These are phyloP conservation scores for Mortierella sp. DNA, from an alignment of 371 early-diverging fungal species.

Conservation along the genomic window DNA sequence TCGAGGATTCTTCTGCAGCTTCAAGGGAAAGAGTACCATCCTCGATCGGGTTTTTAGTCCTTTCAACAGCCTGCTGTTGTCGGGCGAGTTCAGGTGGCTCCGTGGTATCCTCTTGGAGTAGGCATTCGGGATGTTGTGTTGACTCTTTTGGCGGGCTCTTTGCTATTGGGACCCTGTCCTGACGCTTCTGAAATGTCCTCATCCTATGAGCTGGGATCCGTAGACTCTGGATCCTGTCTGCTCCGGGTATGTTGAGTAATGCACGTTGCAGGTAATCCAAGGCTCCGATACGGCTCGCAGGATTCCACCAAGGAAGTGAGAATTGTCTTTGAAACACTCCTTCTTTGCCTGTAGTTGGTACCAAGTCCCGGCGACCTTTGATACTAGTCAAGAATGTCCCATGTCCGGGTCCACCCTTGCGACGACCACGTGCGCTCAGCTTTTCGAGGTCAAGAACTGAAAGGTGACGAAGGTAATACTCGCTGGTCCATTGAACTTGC, in stretches of 20 bases:
- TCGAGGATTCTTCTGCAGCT: conserved; percentile 8
- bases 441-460: conserved; percentile 24
- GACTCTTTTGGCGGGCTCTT: background rate
- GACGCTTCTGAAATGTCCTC: conserved; percentile 26
- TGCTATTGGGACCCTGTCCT: conserved; percentile 16
- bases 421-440: conserved; percentile 11
- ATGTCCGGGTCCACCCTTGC: background rate
- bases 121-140: background rate
- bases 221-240: conserved; percentile 22
- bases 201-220: conserved; percentile 37
- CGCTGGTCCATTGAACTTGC: conserved; percentile 18
- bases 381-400: background rate
- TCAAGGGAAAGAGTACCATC: background rate
- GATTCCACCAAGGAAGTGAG: background rate
- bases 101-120: no score
- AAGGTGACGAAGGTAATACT: conserved; percentile 27
- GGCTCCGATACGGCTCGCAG: background rate
- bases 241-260: conserved; percentile 15
- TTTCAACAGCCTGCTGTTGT: no score
- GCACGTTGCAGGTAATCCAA: conserved; percentile 29
- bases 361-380: background rate
- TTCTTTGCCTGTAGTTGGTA: conserved; percentile 1
- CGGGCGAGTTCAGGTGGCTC: no score
- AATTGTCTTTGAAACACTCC: background rate
- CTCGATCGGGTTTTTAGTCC: background rate